These are phyloP conservation scores for Crithidia sp. DNA, from an alignment of 208 protist genomes.

Conservation along the genomic window DNA sequence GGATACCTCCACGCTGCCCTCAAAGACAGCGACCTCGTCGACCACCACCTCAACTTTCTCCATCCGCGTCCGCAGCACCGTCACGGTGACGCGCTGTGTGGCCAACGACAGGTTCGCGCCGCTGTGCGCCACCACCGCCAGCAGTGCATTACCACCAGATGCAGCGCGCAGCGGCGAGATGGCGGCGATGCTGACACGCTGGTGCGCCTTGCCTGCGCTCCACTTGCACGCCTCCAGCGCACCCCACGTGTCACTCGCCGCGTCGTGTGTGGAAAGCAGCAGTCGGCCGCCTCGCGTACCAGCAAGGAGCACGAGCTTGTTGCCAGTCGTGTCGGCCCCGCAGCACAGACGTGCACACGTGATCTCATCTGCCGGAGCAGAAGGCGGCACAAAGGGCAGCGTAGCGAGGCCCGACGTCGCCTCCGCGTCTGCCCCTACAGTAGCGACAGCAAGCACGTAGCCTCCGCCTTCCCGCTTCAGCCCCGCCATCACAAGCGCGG, in stretches of 20 bases:
- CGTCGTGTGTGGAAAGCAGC: slow-evolving; percentile 5
- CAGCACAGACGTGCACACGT: slow-evolving; percentile 28
- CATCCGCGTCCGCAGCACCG: not conserved
- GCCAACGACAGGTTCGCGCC: not conserved
- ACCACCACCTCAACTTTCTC: not conserved
- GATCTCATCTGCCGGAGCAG: slow-evolving; percentile 2
- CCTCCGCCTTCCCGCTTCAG: not conserved
- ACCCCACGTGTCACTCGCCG: slow-evolving; percentile 4
- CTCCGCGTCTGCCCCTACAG: slow-evolving; percentile 8
- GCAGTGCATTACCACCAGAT: not conserved
- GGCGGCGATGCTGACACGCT: slow-evolving; percentile 15
- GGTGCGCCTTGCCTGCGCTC: slow-evolving; percentile 4
- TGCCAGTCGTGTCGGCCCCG: not conserved
- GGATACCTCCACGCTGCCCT: slow-evolving; percentile 5
- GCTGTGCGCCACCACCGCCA: not conserved
- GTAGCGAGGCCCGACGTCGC: not conserved
- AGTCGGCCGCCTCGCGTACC: slow-evolving; percentile 20
- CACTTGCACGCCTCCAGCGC: slow-evolving; percentile 15
- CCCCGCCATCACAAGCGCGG: not conserved
- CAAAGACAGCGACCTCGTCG: not conserved
- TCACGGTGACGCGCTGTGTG: slow-evolving; percentile 5
- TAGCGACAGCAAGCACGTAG: not conserved
- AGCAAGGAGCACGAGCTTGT: slow-evolving; percentile 5
- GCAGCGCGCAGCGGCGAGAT: slow-evolving; percentile 9
- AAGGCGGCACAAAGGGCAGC: not conserved